Base-by-base conservation (phyloP, 768 basidiomycete genomes). In the Rubroboletus pulcherrimus region DNA sequence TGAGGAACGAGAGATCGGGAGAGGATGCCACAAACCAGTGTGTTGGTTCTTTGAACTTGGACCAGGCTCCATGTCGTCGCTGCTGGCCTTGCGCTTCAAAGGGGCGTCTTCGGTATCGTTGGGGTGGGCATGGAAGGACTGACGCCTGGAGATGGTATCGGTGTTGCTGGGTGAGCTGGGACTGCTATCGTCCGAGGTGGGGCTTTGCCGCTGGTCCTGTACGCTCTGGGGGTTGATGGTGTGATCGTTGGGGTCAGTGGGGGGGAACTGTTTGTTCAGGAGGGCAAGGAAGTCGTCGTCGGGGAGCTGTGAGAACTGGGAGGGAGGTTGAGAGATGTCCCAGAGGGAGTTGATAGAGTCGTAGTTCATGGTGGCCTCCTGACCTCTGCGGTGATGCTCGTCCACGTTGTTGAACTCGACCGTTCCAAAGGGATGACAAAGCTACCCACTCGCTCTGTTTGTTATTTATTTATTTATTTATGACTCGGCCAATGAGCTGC, bases 231-330 rank as follows among this genome's bases (percentile, higher is more conserved):
- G 85, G 63, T 87, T 81, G 55, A 87, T 74, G 54, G 74, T 77
- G 58, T 78, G 75, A 43, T 74, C 66, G 59, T 67, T 68, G 55
- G 61, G 43, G 53, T 61, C 63, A 0, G 71, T 30, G 21, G 71
- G 61, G 34, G 81, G 76, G 64, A 87, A 90, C 71, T 91, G 89
- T 63, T 89, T 90, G 66, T 86, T 84, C 3, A 92, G 78, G 49
- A 91, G 77, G 11, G 85, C 81, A 42, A 91, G 80, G 58, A 92
- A 88, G 72, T 90, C 87, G 64, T 85, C 85, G 66, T 91, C 88
- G 11, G 83, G 78, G 41, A 90, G 71, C 42, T 84, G 82, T 7
- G 86, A 77, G 74, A 88, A 82, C 42, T 66, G 66, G 34, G 80
- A 71, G 19, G 79, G 68, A 14, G 81, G 71, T 58, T 84, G 81